Evolutionary conservation across 2,329 filamentous ascomycete genomes (phyloP).

Genomic region (Trichoderma citrinoviride): DNA sequence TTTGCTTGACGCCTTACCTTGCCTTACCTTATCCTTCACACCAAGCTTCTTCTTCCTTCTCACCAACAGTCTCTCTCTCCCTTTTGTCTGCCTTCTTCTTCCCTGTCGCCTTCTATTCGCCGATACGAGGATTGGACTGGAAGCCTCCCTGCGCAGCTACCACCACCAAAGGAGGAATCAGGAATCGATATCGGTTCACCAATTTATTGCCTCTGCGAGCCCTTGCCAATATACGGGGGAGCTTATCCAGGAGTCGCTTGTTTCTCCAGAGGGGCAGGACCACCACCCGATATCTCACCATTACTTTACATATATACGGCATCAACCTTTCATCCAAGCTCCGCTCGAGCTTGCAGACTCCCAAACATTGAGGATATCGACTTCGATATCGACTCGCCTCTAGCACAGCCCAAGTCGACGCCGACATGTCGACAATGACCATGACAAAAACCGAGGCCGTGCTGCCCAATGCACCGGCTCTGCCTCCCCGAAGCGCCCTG

Average conservation of each 20-base stretch:
- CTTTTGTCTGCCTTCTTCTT: constrained; percentile 10
- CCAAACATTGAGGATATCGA: constrained; percentile 5
- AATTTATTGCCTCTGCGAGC: background rate
- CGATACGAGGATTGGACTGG: constrained; percentile 1
- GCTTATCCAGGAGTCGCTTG: constrained; percentile 14
- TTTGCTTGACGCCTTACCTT: constrained; percentile 1
- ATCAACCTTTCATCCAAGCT: constrained; percentile 24
- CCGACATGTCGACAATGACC: constrained; percentile 27
- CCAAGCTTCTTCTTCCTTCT: too few species aligned
- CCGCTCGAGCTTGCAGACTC: constrained; percentile 14
- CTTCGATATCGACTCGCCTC: background rate
- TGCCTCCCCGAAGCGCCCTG: constrained; percentile 51
- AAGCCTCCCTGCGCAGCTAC: constrained; percentile 9
- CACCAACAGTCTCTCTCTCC: constrained; percentile 8
- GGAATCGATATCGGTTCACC: background rate
- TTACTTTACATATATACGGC: constrained; percentile 25
- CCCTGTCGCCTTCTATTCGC: background rate
- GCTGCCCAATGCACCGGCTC: constrained; percentile 39
- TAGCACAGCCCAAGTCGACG: constrained; percentile 22
- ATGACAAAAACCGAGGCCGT: background rate
- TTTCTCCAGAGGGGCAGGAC: constrained; percentile 7
- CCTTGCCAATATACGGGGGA: constrained; percentile 7
- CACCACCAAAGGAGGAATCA: background rate
- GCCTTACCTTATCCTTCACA: constrained; percentile 8
- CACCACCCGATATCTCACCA: constrained; percentile 1